Evolutionary conservation across 2,329 filamentous ascomycete genomes (phyloP).

Genomic region (Aspergillus niger): DNA sequence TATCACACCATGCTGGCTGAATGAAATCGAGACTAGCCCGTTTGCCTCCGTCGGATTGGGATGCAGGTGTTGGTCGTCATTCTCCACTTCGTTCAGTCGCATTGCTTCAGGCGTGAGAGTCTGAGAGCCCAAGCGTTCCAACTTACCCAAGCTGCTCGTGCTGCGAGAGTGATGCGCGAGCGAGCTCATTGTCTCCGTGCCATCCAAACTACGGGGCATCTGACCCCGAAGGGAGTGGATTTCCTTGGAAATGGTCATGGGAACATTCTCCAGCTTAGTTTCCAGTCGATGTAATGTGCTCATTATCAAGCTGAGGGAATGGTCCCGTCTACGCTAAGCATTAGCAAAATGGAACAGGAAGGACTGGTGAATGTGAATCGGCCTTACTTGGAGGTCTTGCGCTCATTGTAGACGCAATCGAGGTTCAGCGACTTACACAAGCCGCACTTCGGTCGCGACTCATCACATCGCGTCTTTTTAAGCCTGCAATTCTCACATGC

Average conservation of each 20-base stretch:
- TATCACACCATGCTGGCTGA: slow-evolving; percentile 55
- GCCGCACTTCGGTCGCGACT: slow-evolving; percentile 55
- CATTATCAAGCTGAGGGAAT: slow-evolving; percentile 57
- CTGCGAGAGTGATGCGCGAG: slow-evolving; percentile 18
- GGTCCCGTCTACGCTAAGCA: slow-evolving; percentile 48
- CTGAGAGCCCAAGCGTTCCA: slow-evolving; percentile 20
- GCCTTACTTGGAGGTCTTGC: slow-evolving; percentile 54
- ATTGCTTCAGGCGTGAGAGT: slow-evolving; percentile 32
- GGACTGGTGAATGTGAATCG: background rate
- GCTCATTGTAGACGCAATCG: slow-evolving; percentile 56
- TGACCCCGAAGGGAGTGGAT: slow-evolving; percentile 36
- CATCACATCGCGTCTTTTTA: slow-evolving; percentile 59
- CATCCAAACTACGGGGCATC: slow-evolving; percentile 22
- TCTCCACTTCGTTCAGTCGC: slow-evolving; percentile 33
- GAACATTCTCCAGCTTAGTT: slow-evolving; percentile 54
- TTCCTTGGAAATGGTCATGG: slow-evolving; percentile 35
- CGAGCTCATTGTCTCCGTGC: slow-evolving; percentile 17
- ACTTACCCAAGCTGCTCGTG: slow-evolving; percentile 12
- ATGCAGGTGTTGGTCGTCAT: slow-evolving; percentile 24
- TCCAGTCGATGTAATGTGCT: slow-evolving; percentile 57
- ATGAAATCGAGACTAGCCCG: slow-evolving; percentile 47
- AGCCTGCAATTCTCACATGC: slow-evolving; percentile 57
- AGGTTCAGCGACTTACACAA: slow-evolving; percentile 53
- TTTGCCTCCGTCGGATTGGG: slow-evolving; percentile 32
- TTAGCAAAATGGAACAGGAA: slow-evolving; percentile 5